phyloP scores from a whole-genome alignment of 1,139 yeast species.

The Blastobotrys illinoisensis region DNA sequence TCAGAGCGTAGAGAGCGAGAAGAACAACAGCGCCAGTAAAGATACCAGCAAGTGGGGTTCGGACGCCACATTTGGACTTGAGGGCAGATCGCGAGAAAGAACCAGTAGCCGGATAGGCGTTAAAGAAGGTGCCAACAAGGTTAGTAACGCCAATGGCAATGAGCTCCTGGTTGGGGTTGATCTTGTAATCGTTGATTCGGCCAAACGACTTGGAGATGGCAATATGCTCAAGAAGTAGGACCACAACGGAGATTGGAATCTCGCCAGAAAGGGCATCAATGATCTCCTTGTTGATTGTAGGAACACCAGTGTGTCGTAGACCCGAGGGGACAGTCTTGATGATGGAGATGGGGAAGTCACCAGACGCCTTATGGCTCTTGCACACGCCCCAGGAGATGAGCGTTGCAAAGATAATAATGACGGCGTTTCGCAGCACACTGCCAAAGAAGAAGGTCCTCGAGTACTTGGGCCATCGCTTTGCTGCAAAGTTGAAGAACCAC shows the following conservation, averaged over 20 bases:
- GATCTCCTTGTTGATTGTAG: constrained; percentile 59
- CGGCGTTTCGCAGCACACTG: constrained; percentile 74
- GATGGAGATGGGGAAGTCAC: constrained; percentile 47
- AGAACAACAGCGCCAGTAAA: constrained; percentile 78
- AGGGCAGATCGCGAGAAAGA: constrained; percentile 93
- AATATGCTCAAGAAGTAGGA: constrained; percentile 82
- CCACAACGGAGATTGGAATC: constrained; percentile 78
- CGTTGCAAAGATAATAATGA: constrained; percentile 74
- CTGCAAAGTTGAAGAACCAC: constrained; percentile 48
- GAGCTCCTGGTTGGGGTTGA: constrained; percentile 88
- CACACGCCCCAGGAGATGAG: constrained; percentile 61
- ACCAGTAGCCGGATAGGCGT: constrained; percentile 95
- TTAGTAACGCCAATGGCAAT: constrained; percentile 92
- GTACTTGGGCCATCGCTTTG: constrained; percentile 59
- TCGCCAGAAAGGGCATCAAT: constrained; percentile 62
- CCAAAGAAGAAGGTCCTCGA: constrained; percentile 58
- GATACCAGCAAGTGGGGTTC: constrained; percentile 90
- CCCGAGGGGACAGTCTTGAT: constrained; percentile 82
- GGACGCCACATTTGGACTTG: constrained; percentile 91
- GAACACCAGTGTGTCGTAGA: constrained; percentile 67
- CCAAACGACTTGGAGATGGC: constrained; percentile 94
- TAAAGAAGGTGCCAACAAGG: constrained; percentile 83
- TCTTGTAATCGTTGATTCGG: constrained; percentile 83
- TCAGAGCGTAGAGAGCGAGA: constrained; percentile 77
- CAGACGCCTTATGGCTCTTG: constrained; percentile 37